Evolutionary conservation across 345 rosid species (phyloP).

Genomic region (Eucalyptus decipiens): DNA sequence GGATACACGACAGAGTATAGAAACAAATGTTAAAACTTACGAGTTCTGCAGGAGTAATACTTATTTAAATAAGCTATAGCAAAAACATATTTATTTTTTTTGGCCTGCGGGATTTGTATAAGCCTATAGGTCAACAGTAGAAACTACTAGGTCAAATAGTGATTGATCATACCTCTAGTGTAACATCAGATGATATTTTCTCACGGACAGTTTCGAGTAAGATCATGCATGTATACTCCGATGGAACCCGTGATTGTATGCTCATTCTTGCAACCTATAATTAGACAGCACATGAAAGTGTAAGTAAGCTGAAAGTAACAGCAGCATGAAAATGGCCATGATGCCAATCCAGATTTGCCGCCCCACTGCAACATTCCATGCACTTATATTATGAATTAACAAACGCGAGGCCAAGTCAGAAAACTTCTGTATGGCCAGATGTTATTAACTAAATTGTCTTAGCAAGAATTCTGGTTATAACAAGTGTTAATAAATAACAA

Average conservation of each 20-base stretch:
- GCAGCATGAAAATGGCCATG: background rate
- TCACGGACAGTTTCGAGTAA: slow-evolving; percentile 20
- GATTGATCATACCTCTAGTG: background rate
- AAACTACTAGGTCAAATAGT: background rate
- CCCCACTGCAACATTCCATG: background rate
- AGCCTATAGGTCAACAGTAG: background rate
- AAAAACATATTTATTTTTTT: background rate
- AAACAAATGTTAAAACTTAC: background rate
- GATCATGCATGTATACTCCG: slow-evolving; percentile 52
- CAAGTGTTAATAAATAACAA: background rate
- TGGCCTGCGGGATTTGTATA: background rate
- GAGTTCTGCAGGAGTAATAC: background rate
- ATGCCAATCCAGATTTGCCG: background rate
- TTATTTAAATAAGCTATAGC: background rate
- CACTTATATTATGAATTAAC: background rate
- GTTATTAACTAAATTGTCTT: background rate
- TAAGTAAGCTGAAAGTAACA: background rate
- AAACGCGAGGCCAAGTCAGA: background rate
- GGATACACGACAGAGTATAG: background rate
- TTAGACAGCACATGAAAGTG: background rate
- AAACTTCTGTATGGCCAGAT: background rate
- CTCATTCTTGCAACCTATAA: slow-evolving; percentile 65
- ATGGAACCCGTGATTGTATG: slow-evolving; percentile 42
- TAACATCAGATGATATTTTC: slow-evolving; percentile 14
- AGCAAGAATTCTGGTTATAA: background rate